Percentiles rank a stretch among this genome's conserved stretches.
phyloP scores from a whole-genome alignment of 371 early-diverging fungal species.

The Nosema granulosis region DNA sequence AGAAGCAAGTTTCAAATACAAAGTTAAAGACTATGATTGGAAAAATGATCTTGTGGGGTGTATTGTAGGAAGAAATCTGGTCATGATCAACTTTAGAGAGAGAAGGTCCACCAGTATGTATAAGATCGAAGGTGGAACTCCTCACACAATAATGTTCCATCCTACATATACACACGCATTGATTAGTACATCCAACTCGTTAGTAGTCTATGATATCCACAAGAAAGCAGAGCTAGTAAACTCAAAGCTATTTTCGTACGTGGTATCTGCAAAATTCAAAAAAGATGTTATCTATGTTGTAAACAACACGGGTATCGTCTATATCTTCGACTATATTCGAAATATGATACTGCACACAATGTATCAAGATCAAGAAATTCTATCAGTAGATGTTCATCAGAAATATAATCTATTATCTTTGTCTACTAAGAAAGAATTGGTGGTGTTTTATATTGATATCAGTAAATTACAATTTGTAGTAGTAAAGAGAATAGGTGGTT shows the following conservation, averaged over 20 bases:
- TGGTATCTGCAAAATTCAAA: not conserved
- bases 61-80: conserved; percentile 5
- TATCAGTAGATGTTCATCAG: not conserved
- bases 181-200: conserved; percentile 26
- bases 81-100: conserved; percentile 5
- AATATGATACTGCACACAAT: conserved; percentile 17
- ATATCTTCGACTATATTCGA: conserved; percentile 9
- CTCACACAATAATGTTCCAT: conserved; percentile 1
- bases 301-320: conserved; percentile 17
- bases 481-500: conserved; percentile 21
- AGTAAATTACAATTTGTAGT: conserved; percentile 8
- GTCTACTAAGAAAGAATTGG: conserved; percentile 7
- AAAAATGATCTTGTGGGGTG: not conserved
- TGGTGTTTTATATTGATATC: conserved; percentile 36
- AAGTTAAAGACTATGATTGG: conserved; percentile 7
- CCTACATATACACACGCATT: not conserved
- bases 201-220: conserved; percentile 14
- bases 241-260: conserved; percentile 11
- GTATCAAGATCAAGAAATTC: conserved; percentile 19
- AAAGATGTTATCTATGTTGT: conserved; percentile 5
- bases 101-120: not conserved
- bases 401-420: conserved; percentile 22
- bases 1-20: not conserved
- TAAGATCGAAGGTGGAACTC: not conserved
- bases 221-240: not conserved